Percentiles rank a stretch among this genome's conserved stretches.
These are phyloP conservation scores for Colletotrichum tropicicola DNA, from an alignment of 2,329 filamentous ascomycete genomes.

Conservation along the genomic window DNA sequence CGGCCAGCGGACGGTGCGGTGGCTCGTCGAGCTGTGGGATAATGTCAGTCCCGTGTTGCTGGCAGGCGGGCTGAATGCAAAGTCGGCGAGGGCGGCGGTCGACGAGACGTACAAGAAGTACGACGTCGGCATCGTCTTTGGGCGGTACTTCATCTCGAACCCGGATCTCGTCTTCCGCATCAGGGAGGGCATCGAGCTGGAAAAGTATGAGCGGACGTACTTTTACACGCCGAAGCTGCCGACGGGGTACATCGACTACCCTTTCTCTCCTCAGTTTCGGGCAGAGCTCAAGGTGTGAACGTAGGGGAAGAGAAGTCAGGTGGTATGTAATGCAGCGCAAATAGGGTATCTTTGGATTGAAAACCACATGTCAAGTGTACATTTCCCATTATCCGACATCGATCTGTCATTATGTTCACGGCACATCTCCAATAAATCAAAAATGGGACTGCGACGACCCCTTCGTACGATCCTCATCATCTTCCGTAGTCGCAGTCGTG, in stretches of 20 bases:
- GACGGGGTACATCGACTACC: conserved; percentile 35
- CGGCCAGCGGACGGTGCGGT: conserved; percentile 29
- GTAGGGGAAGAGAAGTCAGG: not conserved
- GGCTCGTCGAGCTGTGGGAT: conserved; percentile 42
- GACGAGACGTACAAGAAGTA: conserved; percentile 37
- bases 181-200: conserved; percentile 35
- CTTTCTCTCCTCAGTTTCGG: conserved; percentile 36
- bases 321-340: not conserved
- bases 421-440: not conserved
- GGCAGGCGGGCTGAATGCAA: conserved; percentile 40
- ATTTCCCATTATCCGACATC: not conserved
- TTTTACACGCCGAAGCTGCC: conserved; percentile 38
- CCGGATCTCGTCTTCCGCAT: conserved; percentile 43
- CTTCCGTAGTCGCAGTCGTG: not conserved
- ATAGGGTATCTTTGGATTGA: not conserved
- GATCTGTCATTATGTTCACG: not conserved
- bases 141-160: conserved; percentile 45
- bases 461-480: not conserved
- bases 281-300: not conserved
- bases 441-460: not conserved
- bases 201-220: conserved; percentile 37
- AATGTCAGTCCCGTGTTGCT: conserved; percentile 41
- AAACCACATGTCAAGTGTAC: not conserved
- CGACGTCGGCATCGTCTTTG: conserved; percentile 40
- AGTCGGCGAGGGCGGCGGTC: conserved; percentile 34